A percentile compares a stretch with the other conserved stretches of the same genome.
These are phyloP conservation scores for Euphorbia celastroides DNA, from an alignment of 441 rosid species.

Conservation along the genomic window DNA sequence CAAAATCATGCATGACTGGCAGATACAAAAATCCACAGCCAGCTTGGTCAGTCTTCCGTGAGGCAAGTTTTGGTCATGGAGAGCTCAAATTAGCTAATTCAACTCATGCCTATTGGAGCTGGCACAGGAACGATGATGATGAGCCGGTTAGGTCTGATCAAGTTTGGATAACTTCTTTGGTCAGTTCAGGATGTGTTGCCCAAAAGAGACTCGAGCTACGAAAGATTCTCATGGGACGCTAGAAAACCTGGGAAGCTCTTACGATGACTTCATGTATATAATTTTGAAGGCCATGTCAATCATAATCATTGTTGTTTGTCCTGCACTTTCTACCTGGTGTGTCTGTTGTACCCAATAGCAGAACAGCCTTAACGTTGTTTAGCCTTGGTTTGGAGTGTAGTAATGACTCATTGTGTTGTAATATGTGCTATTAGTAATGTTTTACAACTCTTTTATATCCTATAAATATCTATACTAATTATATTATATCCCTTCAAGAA, in stretches of 20 bases:
- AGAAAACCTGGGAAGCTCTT: constrained; percentile 8
- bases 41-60: constrained; percentile 91
- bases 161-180: constrained; percentile 75
- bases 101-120: constrained; percentile 84
- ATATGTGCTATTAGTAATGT: background rate
- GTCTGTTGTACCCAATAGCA: background rate
- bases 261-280: constrained; percentile 13
- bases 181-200: constrained; percentile 50
- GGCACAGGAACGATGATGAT: constrained; percentile 98
- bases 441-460: background rate
- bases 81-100: constrained; percentile 73
- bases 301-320: background rate
- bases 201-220: constrained; percentile 35
- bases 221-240: constrained; percentile 52
- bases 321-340: no score
- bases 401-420: background rate
- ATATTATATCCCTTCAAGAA: no score
- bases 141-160: constrained; percentile 78
- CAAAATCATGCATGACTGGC: constrained; percentile 8
- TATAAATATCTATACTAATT: background rate
- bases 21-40: constrained; percentile 76
- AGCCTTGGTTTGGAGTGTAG: background rate
- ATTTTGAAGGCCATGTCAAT: background rate
- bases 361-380: background rate
- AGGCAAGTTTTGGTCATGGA: constrained; percentile 98